Base-by-base conservation (phyloP, 2,329 filamentous ascomycete genomes). In the Paraconiothyrium sp. region DNA sequence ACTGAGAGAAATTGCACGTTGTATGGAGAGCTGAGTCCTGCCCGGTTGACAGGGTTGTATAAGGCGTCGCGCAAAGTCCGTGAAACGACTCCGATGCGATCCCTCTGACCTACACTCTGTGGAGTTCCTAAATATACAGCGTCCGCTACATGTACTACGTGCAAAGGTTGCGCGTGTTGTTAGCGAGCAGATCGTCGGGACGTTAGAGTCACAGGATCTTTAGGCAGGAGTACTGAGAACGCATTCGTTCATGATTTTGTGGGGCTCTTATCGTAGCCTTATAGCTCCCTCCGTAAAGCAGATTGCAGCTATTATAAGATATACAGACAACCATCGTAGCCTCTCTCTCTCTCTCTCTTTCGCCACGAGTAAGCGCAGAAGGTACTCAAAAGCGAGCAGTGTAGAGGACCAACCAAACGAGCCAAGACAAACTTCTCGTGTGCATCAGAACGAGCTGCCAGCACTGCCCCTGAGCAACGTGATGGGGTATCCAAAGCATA, bases 401-500 rank as follows among this genome's bases (percentile, higher is more conserved):
- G 34, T n/a, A 35, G 30, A 59, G 55, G 24, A 48, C 4, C 3
- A 48, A 55, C 34, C 34, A 16, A 54, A 14, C 37, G 34, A 56
- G 9, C 14, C 24, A 55, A 55, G 10, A 34, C 39, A 46, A 44
- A 22, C 27, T 55, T 30, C 39, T 14, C 39, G 52, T 39, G 51
- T 51, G 58, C 50, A 60, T 39, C 39, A 41, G 44, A 49, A 43
- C 22, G 47, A 49, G 55, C 46, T 50, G 35, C 44, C 55, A 58
- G 55, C 47, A 58, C 16, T 46, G n/a, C 34, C 27, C 34, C 41
- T 55, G 34, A 47, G 49, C 51, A 37, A 44, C 35, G 49, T 58
- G 46, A 34, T 30, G 46, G 49, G 54, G 47, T 61, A 58, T 61
- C 46, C 59, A 61, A 60, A 57, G 47, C 34, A 34, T 13, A 59